A percentile compares a stretch with the other conserved stretches of the same genome.
These are phyloP conservation scores for Crithidia sp. DNA, from an alignment of 208 protist species.

Conservation along the genomic window DNA sequence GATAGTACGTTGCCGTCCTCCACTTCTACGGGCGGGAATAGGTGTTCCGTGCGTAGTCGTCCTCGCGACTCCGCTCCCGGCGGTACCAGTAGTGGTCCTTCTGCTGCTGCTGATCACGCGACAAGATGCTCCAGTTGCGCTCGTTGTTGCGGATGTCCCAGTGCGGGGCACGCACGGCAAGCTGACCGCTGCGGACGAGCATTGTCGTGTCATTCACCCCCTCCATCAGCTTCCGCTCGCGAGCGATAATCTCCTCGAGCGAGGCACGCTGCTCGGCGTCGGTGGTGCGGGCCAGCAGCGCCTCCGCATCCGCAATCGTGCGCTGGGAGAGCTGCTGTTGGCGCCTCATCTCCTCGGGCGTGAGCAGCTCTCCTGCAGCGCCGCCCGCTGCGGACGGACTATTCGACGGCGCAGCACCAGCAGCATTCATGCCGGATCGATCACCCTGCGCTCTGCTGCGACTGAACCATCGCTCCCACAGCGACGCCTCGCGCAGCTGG, in stretches of 20 bases:
- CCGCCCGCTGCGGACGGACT: background rate
- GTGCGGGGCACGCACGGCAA: slow-evolving; percentile 76
- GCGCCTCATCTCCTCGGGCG: slow-evolving; percentile 15
- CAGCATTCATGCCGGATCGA: slow-evolving; percentile 2
- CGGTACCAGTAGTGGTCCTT: slow-evolving; percentile 92
- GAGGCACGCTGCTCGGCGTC: slow-evolving; percentile 54
- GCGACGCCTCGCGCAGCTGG: slow-evolving; percentile 52
- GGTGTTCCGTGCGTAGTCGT: slow-evolving; percentile 84
- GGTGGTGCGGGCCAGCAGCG: slow-evolving; percentile 51
- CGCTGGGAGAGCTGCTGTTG: slow-evolving; percentile 33
- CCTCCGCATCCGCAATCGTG: slow-evolving; percentile 53
- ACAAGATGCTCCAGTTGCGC: slow-evolving; percentile 86
- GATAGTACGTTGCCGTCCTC: background rate
- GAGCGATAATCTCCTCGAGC: slow-evolving; percentile 63
- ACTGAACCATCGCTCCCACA: slow-evolving; percentile 39
- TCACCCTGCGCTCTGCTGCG: slow-evolving; percentile 12
- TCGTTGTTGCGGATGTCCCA: slow-evolving; percentile 90
- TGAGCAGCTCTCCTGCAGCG: background rate
- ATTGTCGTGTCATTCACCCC: slow-evolving; percentile 72
- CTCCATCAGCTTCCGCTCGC: slow-evolving; percentile 59
- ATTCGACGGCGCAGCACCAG: background rate
- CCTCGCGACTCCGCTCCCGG: slow-evolving; percentile 76
- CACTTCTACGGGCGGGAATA: slow-evolving; percentile 47
- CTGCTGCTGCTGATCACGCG: slow-evolving; percentile 87
- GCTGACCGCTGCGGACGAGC: slow-evolving; percentile 76